Percentiles rank a stretch among this genome's conserved stretches.
Conservation (phyloP, 768 basidiomycete species). For the Lactifluus echinatus region DNA sequence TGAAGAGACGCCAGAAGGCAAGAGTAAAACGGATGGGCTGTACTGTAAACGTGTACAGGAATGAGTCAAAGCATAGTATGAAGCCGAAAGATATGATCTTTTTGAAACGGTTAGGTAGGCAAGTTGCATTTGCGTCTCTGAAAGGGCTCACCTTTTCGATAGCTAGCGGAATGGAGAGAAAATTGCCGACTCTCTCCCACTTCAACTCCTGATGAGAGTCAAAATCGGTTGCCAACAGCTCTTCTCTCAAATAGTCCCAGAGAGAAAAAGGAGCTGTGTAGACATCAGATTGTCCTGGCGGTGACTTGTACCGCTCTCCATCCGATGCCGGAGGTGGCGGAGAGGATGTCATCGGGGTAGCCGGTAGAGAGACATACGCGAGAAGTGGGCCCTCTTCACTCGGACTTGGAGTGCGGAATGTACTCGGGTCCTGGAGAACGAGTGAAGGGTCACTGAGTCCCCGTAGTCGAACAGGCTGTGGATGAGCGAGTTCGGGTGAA, state of each 20-base stretch:
- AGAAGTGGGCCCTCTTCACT: constrained; percentile 30
- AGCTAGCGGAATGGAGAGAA: constrained; percentile 83
- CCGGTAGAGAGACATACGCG: constrained; percentile 64
- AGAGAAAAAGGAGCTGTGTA: constrained; percentile 58
- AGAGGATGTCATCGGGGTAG: constrained; percentile 47
- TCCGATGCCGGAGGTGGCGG: constrained; percentile 14
- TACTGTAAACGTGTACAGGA: constrained; percentile 96
- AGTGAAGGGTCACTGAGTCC: constrained; percentile 11
- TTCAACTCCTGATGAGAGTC: constrained; percentile 91
- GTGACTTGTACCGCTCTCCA: constrained; percentile 1
- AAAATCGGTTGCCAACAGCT: constrained; percentile 85
- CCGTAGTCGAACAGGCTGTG: constrained; percentile 3
- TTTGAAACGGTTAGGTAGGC: background rate
- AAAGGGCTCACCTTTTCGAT: constrained; percentile 73
- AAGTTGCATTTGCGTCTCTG: background rate
- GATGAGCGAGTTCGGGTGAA: background rate
- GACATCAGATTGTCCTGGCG: constrained; percentile 19
- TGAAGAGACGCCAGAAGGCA: constrained; percentile 48
- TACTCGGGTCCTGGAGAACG: constrained; percentile 5
- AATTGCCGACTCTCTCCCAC: constrained; percentile 96
- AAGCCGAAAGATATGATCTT: constrained; percentile 91
- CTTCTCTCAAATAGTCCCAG: constrained; percentile 89
- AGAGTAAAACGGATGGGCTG: constrained; percentile 81
- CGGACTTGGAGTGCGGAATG: constrained; percentile 5
- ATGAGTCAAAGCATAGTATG: constrained; percentile 90